phyloP scores from a whole-genome alignment of 176 grass and related monocot species.

The Guadua angustifolia region DNA sequence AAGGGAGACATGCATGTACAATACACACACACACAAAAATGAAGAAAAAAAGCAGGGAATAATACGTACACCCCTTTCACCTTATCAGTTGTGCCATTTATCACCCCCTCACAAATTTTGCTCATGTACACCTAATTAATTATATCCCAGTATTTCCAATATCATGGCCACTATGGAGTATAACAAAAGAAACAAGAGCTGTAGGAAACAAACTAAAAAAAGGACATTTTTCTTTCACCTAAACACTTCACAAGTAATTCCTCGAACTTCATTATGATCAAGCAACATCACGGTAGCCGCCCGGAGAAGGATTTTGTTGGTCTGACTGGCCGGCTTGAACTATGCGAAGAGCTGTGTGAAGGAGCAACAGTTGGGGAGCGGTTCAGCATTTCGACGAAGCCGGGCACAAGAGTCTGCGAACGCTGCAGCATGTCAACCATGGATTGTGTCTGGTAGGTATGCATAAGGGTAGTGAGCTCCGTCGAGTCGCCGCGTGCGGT shows the following conservation, averaged over 20 bases:
- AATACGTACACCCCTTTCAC: background rate
- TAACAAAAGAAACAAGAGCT: slow-evolving; percentile 13
- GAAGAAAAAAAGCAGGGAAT: background rate
- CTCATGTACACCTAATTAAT: slow-evolving; percentile 35
- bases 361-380: slow-evolving; percentile 40
- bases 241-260: slow-evolving; percentile 3
- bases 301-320: slow-evolving; percentile 46
- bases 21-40: background rate
- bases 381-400: slow-evolving; percentile 33
- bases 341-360: slow-evolving; percentile 35
- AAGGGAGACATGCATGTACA: slow-evolving; percentile 24
- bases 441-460: slow-evolving; percentile 87
- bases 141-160: background rate
- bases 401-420: slow-evolving; percentile 62
- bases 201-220: slow-evolving; percentile 42
- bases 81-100: slow-evolving; percentile 13
- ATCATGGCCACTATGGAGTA: background rate
- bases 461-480: slow-evolving; percentile 48
- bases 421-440: slow-evolving; percentile 92
- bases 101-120: background rate
- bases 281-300: slow-evolving; percentile 14
- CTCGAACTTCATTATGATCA: slow-evolving; percentile 13
- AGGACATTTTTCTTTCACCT: slow-evolving; percentile 8
- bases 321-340: slow-evolving; percentile 11
- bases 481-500: slow-evolving; percentile 82